A percentile compares a stretch with the other conserved stretches of the same genome.
These are phyloP conservation scores for Sanghuangporus weigelae DNA, from an alignment of 1,284 basidiomycete genomes.

Conservation along the genomic window DNA sequence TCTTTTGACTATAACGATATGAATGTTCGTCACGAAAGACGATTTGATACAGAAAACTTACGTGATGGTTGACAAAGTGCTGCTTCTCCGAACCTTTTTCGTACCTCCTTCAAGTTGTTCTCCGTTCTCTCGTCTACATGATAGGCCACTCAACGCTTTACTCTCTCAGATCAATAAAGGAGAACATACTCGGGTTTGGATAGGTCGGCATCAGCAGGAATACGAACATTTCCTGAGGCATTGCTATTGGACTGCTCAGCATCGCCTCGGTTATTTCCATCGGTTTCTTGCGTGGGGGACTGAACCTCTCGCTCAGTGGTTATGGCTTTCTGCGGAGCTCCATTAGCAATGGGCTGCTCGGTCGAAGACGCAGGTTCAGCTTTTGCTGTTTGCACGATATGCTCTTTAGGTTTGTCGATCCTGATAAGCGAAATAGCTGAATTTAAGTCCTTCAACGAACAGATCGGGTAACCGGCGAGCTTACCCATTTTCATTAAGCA, in stretches of 20 bases:
- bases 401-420: neutral
- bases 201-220: neutral
- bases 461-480: no score
- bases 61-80: neutral
- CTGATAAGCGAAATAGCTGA: neutral
- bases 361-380: neutral
- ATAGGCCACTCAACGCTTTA: neutral
- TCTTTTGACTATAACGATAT: neutral
- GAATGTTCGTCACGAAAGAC: no score
- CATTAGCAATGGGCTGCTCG: neutral
- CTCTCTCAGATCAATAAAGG: neutral
- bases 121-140: neutral
- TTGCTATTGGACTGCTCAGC: neutral
- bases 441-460: neutral
- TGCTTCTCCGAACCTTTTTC: neutral
- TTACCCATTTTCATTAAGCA: no score
- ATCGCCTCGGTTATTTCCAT: neutral
- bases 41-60: neutral
- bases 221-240: neutral
- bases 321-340: neutral
- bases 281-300: neutral
- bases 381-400: neutral
- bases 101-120: neutral
- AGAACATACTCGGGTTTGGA: neutral
- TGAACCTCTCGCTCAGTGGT: neutral